A percentile compares a stretch with the other conserved stretches of the same genome.
Conservation (phyloP, 2,329 filamentous ascomycete genomes). For the Aspergillus sp. region DNA sequence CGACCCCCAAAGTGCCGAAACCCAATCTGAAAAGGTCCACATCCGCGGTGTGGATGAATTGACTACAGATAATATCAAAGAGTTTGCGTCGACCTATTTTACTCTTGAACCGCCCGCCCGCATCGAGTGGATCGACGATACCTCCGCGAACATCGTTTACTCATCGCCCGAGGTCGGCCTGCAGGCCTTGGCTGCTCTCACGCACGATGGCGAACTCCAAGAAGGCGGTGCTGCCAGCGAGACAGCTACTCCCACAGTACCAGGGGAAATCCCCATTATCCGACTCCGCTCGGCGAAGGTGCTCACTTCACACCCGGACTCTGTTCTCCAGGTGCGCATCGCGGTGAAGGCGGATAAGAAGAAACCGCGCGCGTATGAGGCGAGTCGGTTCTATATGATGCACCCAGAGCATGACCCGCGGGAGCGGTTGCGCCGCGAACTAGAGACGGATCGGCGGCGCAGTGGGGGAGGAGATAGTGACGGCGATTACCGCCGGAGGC, state of each 20-base stretch:
- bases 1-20: conserved; percentile 34
- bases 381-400: conserved; percentile 88
- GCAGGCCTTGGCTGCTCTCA: conserved; percentile 54
- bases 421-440: conserved; percentile 63
- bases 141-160: conserved; percentile 84
- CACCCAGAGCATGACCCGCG: conserved; percentile 86
- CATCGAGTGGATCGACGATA: conserved; percentile 95
- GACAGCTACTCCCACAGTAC: background rate
- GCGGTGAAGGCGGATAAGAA: conserved; percentile 78
- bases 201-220: conserved; percentile 37
- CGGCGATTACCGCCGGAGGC: conserved; percentile 49
- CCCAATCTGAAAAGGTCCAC: conserved; percentile 67
- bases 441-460: conserved; percentile 44
- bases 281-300: conserved; percentile 70
- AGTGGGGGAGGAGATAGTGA: conserved; percentile 37
- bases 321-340: conserved; percentile 69
- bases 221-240: conserved; percentile 16
- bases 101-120: conserved; percentile 55
- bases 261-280: conserved; percentile 55
- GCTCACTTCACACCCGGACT: conserved; percentile 66
- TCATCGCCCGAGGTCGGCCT: conserved; percentile 54
- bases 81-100: conserved; percentile 71
- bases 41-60: conserved; percentile 79
- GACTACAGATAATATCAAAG: conserved; percentile 75
- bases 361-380: conserved; percentile 70